A percentile compares a stretch with the other conserved stretches of the same genome.
phyloP scores from a whole-genome alignment of 2,329 filamentous ascomycete genomes.

The Fusarium lateritium region DNA sequence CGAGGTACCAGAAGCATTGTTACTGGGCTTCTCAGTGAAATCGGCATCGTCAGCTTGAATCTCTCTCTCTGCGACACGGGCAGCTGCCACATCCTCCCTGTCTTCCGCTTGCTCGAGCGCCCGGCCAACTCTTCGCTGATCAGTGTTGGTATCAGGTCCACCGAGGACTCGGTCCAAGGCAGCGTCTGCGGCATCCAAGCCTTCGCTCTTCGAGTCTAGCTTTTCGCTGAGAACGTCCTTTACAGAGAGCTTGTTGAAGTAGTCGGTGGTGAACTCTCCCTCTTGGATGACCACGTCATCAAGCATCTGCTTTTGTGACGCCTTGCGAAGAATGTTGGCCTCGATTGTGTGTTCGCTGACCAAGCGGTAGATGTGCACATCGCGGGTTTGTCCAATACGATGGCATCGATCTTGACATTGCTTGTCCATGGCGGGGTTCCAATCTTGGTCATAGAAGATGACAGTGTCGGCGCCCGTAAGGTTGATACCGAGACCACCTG shows the following conservation, averaged over 20 bases:
- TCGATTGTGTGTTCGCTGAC: slow-evolving; percentile 96
- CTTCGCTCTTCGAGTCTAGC: slow-evolving; percentile 63
- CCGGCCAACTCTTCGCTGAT: slow-evolving; percentile 74
- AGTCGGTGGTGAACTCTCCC: slow-evolving; percentile 97
- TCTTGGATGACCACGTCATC: slow-evolving; percentile 99
- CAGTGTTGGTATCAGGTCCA: slow-evolving; percentile 71
- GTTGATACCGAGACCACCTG: slow-evolving; percentile 95
- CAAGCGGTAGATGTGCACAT: slow-evolving; percentile 97
- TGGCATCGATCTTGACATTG: slow-evolving; percentile 98
- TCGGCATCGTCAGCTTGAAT: slow-evolving; percentile 88
- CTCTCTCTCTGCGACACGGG: slow-evolving; percentile 89
- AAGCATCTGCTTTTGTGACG: slow-evolving; percentile 96
- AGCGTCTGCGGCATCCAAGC: slow-evolving; percentile 80
- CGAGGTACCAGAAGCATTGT: slow-evolving; percentile 63
- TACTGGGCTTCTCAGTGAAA: slow-evolving; percentile 77
- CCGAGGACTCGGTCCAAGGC: slow-evolving; percentile 91
- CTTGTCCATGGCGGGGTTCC: slow-evolving; percentile 99
- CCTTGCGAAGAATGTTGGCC: slow-evolving; percentile 96
- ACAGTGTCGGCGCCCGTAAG: slow-evolving; percentile 96
- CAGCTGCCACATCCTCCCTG: slow-evolving; percentile 89
- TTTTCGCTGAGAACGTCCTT: slow-evolving; percentile 77
- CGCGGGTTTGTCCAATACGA: slow-evolving; percentile 95
- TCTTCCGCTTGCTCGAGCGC: slow-evolving; percentile 94
- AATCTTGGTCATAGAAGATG: slow-evolving; percentile 99
- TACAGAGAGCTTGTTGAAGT: slow-evolving; percentile 86